Conservation (phyloP, 1,284 basidiomycete species). For the Cutaneotrichosporon daszewskae region DNA sequence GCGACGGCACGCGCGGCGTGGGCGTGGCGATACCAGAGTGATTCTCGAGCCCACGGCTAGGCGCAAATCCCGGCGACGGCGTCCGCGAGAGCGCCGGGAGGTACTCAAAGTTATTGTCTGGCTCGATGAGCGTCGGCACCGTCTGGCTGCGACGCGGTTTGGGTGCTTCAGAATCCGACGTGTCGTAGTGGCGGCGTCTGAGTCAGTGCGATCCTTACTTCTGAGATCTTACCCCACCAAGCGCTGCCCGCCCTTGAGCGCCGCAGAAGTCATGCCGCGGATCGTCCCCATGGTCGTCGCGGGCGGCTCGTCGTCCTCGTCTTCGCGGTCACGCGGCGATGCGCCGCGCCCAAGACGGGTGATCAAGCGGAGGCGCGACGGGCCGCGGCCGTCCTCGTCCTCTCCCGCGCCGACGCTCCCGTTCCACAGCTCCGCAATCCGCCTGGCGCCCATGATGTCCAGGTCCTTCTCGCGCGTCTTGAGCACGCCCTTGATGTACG, state of each 20-base stretch:
- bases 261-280: conserved; percentile 1
- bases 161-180: conserved; percentile 35
- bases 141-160: conserved; percentile 11
- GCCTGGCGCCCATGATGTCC: conserved; percentile 39
- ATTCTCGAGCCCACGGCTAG: not conserved
- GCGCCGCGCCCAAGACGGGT: not conserved
- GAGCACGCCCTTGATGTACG: conserved; percentile 37
- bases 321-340: not conserved
- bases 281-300: conserved; percentile 9
- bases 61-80: conserved; percentile 2
- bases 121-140: conserved; percentile 37
- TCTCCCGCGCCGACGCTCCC: conserved; percentile 19
- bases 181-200: conserved; percentile 23
- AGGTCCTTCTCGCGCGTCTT: conserved; percentile 40
- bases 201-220: too few species aligned
- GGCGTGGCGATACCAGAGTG: too few species aligned
- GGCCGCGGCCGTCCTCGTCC: not conserved
- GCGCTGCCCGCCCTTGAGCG: conserved; percentile 31
- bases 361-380: conserved; percentile 3
- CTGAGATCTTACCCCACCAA: conserved; percentile 33
- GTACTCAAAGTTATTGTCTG: not conserved
- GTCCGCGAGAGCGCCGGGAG: too few species aligned
- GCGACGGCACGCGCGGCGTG: conserved; percentile 7
- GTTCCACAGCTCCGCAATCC: conserved; percentile 38
- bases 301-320: conserved; percentile 8